These are phyloP conservation scores for Colletotrichum falcatum DNA, from an alignment of 2,329 filamentous ascomycete species.

Conservation along the genomic window DNA sequence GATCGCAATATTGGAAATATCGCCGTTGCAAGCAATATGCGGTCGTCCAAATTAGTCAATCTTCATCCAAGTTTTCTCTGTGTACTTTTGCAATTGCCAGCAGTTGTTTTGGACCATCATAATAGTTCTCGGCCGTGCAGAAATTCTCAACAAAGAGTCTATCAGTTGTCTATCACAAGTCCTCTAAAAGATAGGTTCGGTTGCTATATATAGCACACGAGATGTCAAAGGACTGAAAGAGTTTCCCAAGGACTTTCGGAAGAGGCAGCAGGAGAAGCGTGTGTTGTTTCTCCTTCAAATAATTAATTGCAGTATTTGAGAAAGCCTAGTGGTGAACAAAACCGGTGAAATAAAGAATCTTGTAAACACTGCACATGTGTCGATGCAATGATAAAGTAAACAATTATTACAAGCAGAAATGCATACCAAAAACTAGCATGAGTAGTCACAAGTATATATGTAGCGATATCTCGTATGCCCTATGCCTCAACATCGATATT, in stretches of 20 bases:
- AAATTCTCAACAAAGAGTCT: neutral
- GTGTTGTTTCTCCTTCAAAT: neutral
- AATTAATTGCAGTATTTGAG: neutral
- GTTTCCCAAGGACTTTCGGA: neutral
- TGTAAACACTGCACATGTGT: neutral
- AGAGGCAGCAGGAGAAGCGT: neutral
- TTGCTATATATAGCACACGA: no score
- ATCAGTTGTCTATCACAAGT: rapidly evolving
- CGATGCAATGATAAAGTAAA: neutral
- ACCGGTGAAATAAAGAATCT: neutral
- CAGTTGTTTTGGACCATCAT: neutral
- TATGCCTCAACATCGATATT: neutral
- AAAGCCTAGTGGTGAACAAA: neutral
- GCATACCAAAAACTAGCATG: neutral
- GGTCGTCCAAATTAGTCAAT: no score
- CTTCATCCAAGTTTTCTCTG: neutral
- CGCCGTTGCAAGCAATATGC: neutral
- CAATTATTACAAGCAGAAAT: neutral
- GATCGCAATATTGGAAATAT: rapidly evolving
- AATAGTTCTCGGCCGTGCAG: neutral
- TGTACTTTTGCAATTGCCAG: neutral
- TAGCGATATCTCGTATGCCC: no score
- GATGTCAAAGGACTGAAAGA: neutral
- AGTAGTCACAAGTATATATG: neutral
- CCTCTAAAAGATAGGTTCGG: no score